Conservation (phyloP, 2,329 filamentous ascomycete species). For the Metarhizium sp. region DNA sequence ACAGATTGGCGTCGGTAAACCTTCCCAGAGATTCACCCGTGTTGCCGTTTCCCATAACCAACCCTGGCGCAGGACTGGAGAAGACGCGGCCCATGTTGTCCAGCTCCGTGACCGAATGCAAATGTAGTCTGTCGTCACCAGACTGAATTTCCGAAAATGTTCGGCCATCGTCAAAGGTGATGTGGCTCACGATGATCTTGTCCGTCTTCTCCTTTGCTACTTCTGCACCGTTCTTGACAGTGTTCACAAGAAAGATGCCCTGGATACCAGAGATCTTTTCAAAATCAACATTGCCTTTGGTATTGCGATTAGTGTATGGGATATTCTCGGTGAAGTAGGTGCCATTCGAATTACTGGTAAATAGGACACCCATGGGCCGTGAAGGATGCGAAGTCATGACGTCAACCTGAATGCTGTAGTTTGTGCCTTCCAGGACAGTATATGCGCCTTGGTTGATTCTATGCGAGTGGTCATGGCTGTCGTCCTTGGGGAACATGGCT, state of each 20-base stretch:
- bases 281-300: slow-evolving; percentile 74
- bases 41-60: slow-evolving; percentile 93
- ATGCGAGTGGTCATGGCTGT: slow-evolving; percentile 62
- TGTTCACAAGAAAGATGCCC: slow-evolving; percentile 84
- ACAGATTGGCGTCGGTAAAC: slow-evolving; percentile 70
- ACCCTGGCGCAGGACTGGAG: slow-evolving; percentile 84
- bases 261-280: slow-evolving; percentile 89
- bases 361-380: slow-evolving; percentile 74
- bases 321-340: slow-evolving; percentile 91
- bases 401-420: slow-evolving; percentile 96
- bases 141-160: slow-evolving; percentile 68
- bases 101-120: slow-evolving; percentile 85
- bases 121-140: slow-evolving; percentile 62
- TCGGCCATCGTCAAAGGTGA: slow-evolving; percentile 92
- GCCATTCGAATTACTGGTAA: slow-evolving; percentile 95
- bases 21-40: slow-evolving; percentile 63
- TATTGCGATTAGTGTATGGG: slow-evolving; percentile 83
- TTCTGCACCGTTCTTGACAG: slow-evolving; percentile 76
- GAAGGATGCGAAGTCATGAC: slow-evolving; percentile 63
- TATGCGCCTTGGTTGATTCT: slow-evolving; percentile 73
- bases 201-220: slow-evolving; percentile 45
- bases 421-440: slow-evolving; percentile 89
- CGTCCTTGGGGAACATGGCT: slow-evolving; percentile 76
- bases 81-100: slow-evolving; percentile 79
- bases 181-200: slow-evolving; percentile 69